Evolutionary conservation across 2,329 filamentous ascomycete species (phyloP).

Genomic region (Hortaea werneckii): DNA sequence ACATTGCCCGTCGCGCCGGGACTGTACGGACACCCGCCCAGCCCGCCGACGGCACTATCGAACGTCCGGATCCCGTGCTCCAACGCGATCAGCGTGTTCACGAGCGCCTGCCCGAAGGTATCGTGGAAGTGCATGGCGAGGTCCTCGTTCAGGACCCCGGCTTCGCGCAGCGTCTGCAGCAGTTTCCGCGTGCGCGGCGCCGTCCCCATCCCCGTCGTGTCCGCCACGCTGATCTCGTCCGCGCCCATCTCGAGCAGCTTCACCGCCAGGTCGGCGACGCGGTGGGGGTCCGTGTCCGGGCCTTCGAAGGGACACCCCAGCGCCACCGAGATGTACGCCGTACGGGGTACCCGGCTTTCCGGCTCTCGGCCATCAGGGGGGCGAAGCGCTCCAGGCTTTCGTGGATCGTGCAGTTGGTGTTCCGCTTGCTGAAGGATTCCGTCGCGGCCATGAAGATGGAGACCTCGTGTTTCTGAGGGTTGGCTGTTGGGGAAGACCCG

Average conservation of each 20-base stretch:
- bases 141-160: slow-evolving; percentile 58
- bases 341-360: slow-evolving; percentile 55
- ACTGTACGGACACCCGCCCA: slow-evolving; percentile 77
- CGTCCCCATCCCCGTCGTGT: slow-evolving; percentile 86
- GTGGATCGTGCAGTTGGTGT: slow-evolving; percentile 70
- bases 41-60: slow-evolving; percentile 67
- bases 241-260: slow-evolving; percentile 71
- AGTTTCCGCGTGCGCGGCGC: slow-evolving; percentile 58
- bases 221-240: slow-evolving; percentile 81
- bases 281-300: slow-evolving; percentile 37
- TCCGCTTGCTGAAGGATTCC: slow-evolving; percentile 68
- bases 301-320: slow-evolving; percentile 70
- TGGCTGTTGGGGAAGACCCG: not conserved
- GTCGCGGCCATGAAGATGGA: slow-evolving; percentile 76
- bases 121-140: slow-evolving; percentile 83
- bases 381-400: slow-evolving; percentile 62
- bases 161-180: slow-evolving; percentile 53
- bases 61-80: slow-evolving; percentile 70
- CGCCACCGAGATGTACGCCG: slow-evolving; percentile 74
- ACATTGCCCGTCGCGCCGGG: slow-evolving; percentile 82
- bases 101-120: slow-evolving; percentile 76
- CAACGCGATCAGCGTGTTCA: slow-evolving; percentile 67
- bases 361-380: slow-evolving; percentile 59
- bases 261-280: slow-evolving; percentile 53
- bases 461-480: slow-evolving; percentile 47